Conservation (phyloP, 2,329 filamentous ascomycete species). For the Fusarium chlamydosporum region DNA sequence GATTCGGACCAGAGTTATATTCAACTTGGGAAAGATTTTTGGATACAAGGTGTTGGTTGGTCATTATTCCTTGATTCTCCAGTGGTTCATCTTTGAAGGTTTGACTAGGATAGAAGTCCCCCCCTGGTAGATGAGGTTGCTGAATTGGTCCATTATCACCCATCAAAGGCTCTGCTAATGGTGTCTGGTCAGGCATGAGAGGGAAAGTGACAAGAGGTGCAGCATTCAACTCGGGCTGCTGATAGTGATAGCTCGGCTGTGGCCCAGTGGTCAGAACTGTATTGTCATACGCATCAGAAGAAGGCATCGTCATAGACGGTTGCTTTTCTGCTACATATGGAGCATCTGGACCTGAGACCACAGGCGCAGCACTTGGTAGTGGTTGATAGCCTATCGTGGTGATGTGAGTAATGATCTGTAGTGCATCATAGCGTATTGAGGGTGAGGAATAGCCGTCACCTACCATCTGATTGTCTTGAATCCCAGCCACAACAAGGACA, state of each 20-base stretch:
- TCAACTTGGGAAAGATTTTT: conserved; percentile 42
- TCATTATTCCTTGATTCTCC: conserved; percentile 33
- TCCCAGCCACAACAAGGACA: conserved; percentile 54
- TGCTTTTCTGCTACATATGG: conserved; percentile 54
- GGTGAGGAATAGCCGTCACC: conserved; percentile 21
- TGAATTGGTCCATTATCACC: conserved; percentile 30
- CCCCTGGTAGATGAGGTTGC: conserved; percentile 33
- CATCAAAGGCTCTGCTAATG: conserved; percentile 38
- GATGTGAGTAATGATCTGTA: conserved; percentile 31
- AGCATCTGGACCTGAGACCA: conserved; percentile 51
- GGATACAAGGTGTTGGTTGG: conserved; percentile 36
- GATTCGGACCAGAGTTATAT: conserved; percentile 37
- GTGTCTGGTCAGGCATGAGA: conserved; percentile 39
- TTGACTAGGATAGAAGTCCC: conserved; percentile 44
- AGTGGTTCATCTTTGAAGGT: conserved; percentile 45
- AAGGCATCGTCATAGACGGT: conserved; percentile 43
- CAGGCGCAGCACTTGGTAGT: conserved; percentile 46
- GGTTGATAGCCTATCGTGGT: conserved; percentile 54
- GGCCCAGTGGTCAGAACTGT: conserved; percentile 31
- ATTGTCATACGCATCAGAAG: conserved; percentile 40
- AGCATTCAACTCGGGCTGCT: conserved; percentile 38
- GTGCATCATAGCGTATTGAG: background rate
- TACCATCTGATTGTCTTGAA: conserved; percentile 53
- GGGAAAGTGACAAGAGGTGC: conserved; percentile 45
- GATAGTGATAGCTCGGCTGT: conserved; percentile 35